Evolutionary conservation across 2,329 filamentous ascomycete species (phyloP), one percentile per base, ranked within the genome.

Genomic region (Calonectria pseudoreteaudii): DNA sequence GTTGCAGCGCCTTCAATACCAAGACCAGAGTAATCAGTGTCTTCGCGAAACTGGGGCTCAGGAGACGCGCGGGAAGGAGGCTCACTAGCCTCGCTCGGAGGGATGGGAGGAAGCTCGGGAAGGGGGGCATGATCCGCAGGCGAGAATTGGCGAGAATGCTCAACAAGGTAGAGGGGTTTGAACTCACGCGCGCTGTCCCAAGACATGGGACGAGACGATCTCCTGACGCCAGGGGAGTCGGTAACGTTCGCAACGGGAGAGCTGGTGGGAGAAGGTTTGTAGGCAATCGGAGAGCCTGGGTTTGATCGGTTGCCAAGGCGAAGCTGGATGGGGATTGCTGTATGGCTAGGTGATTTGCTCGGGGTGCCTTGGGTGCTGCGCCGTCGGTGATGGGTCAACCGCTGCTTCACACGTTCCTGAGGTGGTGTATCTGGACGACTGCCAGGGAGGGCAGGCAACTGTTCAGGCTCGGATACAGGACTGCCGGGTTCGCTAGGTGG

Each of bases 91-190:
- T 86, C 85, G 73, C 85, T 87, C 2, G 84, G 89, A 8, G 86
- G 86, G 18, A 92, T 87, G 3, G 84, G 89, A 8, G 86, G 86
- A 18, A 92, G 84, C 34, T 87, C 88, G 9, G 91, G 90, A 2
- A 91, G 82, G 4, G 86, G 80, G 52, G 87, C 81, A 31, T 83
- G 76, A 28, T 81, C 78, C 34, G 83, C 81, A 4, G 79, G 78
- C 8, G 84, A 80, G 53, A 83, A 83, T 52, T 86, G 85, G 11
- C 87, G 86, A 4, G 86, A 86, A 76, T 86, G 92, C 83, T 97
- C 94, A 9, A 98, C 91, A 28, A 98, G 91, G 84, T 94, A 96
- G 11, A 98, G 86, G 0, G 96, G 96, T 77, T 94, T 93, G 80
- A 96, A 93, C 81, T 97, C 95, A 69, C 90, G 90, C 23, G 88